phyloP scores from a whole-genome alignment of 225 moss, liverwort and hornwort species.

The Takakia lepidozioides region DNA sequence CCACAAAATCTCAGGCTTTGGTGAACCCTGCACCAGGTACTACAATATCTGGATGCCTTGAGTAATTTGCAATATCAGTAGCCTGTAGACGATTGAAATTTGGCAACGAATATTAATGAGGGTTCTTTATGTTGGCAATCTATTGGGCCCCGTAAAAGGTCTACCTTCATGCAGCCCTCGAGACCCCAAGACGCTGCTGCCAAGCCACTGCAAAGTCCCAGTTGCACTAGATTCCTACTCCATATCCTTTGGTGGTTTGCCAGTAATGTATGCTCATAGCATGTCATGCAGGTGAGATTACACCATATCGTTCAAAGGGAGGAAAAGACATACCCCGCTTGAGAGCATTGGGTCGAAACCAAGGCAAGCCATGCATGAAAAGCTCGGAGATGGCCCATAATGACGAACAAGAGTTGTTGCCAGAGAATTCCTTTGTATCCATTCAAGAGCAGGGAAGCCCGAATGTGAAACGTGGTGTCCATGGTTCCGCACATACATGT shows the following conservation, averaged over 20 bases:
- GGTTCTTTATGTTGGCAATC: too few relatives aligned
- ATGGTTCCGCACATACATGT: conserved; percentile 4
- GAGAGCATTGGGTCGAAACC: conserved; percentile 7
- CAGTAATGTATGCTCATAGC: too few relatives aligned
- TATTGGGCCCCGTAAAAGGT: too few relatives aligned
- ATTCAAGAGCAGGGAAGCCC: conserved; percentile 5
- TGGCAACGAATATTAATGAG: too few relatives aligned
- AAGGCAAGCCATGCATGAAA: conserved; percentile 8
- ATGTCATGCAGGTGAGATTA: conserved; percentile 9
- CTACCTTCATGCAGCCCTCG: too few relatives aligned
- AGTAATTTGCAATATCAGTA: too few relatives aligned
- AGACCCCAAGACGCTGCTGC: too few relatives aligned
- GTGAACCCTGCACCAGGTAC: conserved; percentile 16
- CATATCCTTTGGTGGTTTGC: too few relatives aligned
- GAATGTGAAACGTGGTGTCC: neutral
- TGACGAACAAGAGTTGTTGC: neutral
- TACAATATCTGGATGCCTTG: too few relatives aligned
- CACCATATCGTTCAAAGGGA: conserved; percentile 9
- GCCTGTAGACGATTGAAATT: too few relatives aligned
- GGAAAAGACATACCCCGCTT: conserved; percentile 12
- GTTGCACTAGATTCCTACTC: too few relatives aligned
- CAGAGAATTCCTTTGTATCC: conserved; percentile 6
- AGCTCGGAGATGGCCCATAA: conserved; percentile 3
- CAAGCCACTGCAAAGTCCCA: too few relatives aligned
- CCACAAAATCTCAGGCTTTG: conserved; percentile 13